Percentiles rank a stretch among this genome's conserved stretches.
Conservation (phyloP, 108 stramenopile species). For the Cyclostephanos tholiformis region DNA sequence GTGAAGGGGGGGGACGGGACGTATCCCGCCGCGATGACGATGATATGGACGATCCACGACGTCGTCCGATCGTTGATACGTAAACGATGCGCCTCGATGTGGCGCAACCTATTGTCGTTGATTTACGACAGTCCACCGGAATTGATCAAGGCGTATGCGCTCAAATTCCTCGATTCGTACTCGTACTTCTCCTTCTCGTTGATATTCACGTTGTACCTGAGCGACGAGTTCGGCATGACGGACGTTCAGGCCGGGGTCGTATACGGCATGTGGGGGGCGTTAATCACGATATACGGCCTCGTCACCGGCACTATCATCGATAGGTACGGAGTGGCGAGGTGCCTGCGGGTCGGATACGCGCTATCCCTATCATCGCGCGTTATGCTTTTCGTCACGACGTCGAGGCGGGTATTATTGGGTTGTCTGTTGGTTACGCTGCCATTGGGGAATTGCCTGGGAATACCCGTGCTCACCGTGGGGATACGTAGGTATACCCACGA, state of each 20-base stretch:
- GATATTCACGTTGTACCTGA: slow-evolving; percentile 64
- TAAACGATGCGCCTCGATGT: slow-evolving; percentile 26
- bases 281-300: slow-evolving; percentile 70
- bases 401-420: slow-evolving; percentile 38
- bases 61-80: neutral
- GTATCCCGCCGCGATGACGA: no score
- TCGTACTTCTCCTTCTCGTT: slow-evolving; percentile 68
- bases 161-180: slow-evolving; percentile 75
- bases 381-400: slow-evolving; percentile 52
- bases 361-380: slow-evolving; percentile 49
- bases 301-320: slow-evolving; percentile 65
- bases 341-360: slow-evolving; percentile 56
- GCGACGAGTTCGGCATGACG: slow-evolving; percentile 56
- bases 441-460: slow-evolving; percentile 68
- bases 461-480: slow-evolving; percentile 70
- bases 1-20: no score
- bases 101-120: slow-evolving; percentile 51
- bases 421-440: slow-evolving; percentile 53
- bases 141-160: slow-evolving; percentile 59
- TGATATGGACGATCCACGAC: no score
- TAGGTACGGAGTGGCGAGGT: slow-evolving; percentile 64
- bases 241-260: slow-evolving; percentile 68
- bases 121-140: slow-evolving; percentile 52
- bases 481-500: slow-evolving; percentile 68
- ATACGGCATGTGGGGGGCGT: slow-evolving; percentile 70